These are phyloP conservation scores for Leccinum fibrillosum DNA, from an alignment of 768 basidiomycete species.

Conservation along the genomic window DNA sequence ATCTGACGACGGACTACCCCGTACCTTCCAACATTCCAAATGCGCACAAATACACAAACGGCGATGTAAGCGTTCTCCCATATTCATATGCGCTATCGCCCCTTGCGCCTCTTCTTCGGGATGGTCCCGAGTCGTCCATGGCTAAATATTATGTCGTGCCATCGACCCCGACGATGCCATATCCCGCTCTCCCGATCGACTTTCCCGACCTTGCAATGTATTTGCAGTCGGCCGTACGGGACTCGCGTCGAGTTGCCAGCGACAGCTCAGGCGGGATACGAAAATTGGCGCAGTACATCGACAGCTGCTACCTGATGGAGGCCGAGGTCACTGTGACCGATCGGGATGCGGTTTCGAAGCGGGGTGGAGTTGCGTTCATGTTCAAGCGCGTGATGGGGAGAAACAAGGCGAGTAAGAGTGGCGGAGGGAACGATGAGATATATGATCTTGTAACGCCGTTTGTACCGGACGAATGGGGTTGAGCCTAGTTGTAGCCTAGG, in stretches of 20 bases:
- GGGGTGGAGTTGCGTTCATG: constrained; percentile 47
- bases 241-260: constrained; percentile 56
- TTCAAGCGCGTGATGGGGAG: constrained; percentile 61
- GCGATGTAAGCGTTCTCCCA: constrained; percentile 65
- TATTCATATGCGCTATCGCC: constrained; percentile 66
- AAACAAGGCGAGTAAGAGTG: constrained; percentile 43
- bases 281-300: constrained; percentile 68
- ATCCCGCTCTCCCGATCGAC: constrained; percentile 68
- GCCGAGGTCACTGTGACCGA: constrained; percentile 25
- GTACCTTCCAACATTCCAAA: constrained; percentile 45
- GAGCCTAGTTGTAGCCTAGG: constrained; percentile 2
- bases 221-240: constrained; percentile 65
- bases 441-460: constrained; percentile 84
- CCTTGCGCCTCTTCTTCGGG: constrained; percentile 59
- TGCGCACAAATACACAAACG: constrained; percentile 47
- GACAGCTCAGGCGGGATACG: constrained; percentile 62
- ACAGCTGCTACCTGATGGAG: constrained; percentile 60
- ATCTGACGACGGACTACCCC: constrained; percentile 73
- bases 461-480: constrained; percentile 72
- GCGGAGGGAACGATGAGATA: constrained; percentile 70
- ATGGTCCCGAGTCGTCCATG: constrained; percentile 57
- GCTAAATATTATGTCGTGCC: constrained; percentile 76
- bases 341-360: constrained; percentile 37
- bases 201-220: constrained; percentile 78
- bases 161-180: constrained; percentile 52